These are phyloP conservation scores for Colletotrichum melonis DNA, from an alignment of 2,329 filamentous ascomycete species.

Conservation along the genomic window DNA sequence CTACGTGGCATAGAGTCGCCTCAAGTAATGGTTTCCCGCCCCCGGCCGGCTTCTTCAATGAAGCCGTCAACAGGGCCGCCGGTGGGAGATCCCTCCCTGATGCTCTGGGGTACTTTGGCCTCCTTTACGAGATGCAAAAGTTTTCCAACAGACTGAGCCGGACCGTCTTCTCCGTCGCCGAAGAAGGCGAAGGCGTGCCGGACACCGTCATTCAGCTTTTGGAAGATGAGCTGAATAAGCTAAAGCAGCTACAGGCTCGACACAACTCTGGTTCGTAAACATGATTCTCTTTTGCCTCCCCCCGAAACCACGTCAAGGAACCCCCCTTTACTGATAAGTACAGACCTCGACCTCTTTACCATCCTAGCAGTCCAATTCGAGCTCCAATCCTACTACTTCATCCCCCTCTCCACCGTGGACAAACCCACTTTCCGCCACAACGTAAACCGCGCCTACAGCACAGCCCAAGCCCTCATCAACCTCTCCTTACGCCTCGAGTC, in stretches of 20 bases:
- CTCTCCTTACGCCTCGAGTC: slow-evolving; percentile 44
- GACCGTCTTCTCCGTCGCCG: slow-evolving; percentile 59
- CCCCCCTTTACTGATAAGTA: neutral
- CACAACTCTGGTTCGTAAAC: slow-evolving; percentile 56
- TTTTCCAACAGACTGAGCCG: slow-evolving; percentile 62
- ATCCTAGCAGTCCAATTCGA: slow-evolving; percentile 62
- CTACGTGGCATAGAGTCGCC: slow-evolving; percentile 43
- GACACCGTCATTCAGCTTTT: slow-evolving; percentile 59
- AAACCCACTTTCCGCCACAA: slow-evolving; percentile 55
- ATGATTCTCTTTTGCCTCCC: neutral
- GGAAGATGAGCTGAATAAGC: slow-evolving; percentile 63
- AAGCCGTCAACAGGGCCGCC: slow-evolving; percentile 59
- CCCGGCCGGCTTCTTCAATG: slow-evolving; percentile 57
- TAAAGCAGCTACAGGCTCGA: slow-evolving; percentile 57
- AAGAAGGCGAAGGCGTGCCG: slow-evolving; percentile 58
- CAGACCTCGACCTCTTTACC: slow-evolving; percentile 61
- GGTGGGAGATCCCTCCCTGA: slow-evolving; percentile 50
- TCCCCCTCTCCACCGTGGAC: slow-evolving; percentile 53
- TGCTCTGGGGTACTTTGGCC: slow-evolving; percentile 56
- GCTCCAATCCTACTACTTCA: slow-evolving; percentile 64
- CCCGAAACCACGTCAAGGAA: neutral
- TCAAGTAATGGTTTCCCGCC: slow-evolving; percentile 60
- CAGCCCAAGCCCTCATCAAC: slow-evolving; percentile 57
- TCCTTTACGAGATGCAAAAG: slow-evolving; percentile 61
- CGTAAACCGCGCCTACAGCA: slow-evolving; percentile 59